These are phyloP conservation scores for Calonectria montana DNA, from an alignment of 2,329 filamentous ascomycete genomes.

Conservation along the genomic window DNA sequence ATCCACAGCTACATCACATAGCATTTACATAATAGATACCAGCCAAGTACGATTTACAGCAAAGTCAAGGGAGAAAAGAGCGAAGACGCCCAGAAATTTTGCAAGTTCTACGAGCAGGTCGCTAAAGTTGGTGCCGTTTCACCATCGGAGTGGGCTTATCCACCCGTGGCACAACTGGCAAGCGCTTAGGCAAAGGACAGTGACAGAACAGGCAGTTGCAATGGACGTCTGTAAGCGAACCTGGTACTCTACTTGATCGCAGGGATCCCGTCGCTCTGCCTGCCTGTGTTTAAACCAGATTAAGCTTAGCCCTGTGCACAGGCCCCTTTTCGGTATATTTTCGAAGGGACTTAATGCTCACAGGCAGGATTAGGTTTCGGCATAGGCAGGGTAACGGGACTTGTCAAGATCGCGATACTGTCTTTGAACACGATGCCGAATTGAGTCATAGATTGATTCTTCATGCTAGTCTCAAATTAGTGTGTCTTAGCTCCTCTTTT, in stretches of 20 bases:
- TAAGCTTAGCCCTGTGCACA: not conserved
- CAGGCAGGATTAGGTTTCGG: not conserved
- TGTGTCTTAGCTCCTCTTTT: not conserved
- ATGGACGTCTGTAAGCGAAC: not conserved
- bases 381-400: not conserved
- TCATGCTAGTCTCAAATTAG: not conserved
- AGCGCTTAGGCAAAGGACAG: not conserved
- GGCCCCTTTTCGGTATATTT: not conserved
- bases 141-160: not conserved
- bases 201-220: not conserved
- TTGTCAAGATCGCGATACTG: not conserved
- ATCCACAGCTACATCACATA: not conserved
- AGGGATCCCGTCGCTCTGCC: not conserved
- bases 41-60: not conserved
- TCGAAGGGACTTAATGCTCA: not conserved
- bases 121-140: not conserved
- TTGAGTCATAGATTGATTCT: not conserved
- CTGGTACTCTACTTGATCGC: not conserved
- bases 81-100: not conserved
- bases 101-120: not conserved
- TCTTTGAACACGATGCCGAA: not conserved
- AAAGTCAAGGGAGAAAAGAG: not conserved
- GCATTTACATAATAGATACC: not conserved
- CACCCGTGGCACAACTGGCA: not conserved
- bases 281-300: not conserved